Evolutionary conservation across 768 basidiomycete genomes (phyloP), one percentile per base, ranked within the genome.

Genomic region (Pisolithus sp.): DNA sequence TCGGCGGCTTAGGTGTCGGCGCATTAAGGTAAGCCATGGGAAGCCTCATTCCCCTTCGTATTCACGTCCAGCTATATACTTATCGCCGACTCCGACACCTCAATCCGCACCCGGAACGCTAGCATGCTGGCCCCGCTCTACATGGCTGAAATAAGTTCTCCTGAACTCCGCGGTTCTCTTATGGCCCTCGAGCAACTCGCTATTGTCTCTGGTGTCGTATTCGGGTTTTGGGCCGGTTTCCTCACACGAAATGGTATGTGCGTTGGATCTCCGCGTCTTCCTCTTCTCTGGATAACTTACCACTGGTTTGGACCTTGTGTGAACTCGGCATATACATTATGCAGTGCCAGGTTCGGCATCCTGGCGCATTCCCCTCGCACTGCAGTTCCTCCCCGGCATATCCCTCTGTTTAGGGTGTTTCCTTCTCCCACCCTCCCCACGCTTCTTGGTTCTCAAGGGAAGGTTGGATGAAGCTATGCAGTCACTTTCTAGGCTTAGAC

Each of bases 181-280:
- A 75, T 90, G 68, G 82, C 87, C 1, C 72, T 92, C 3, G 89
- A 92, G 59, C 89, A 91, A 53, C 76, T 89, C 40, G 80, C 85
- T 18, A 92, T 92, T 46, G 88, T 91, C 13, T 68, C 85, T 0
- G 89, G 89, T 3, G 88, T 89, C 5, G 87, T 92, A 0, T 68
- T 87, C 13, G 89, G 89, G 2, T 92, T 91, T 59, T 91, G 89
- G 89, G 76, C 79, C 4, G 89, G 89, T 0, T 92, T 86, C 60
- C 60, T 79, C 41, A 91, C 88, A 0, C 80, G 89, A 13, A 65
- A 76, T 20, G 60, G 86, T 86, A 59, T 3, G 31, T 51, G 18
- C 23, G 26, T 20, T 15, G 9, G 17, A 3, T 10, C 9, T 10
- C 30, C 3, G 9, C 30, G 2, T 10, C 8, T 30, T 30, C 30